Conservation (phyloP, 139 green algal genomes). For the Coelastrella sp. region DNA sequence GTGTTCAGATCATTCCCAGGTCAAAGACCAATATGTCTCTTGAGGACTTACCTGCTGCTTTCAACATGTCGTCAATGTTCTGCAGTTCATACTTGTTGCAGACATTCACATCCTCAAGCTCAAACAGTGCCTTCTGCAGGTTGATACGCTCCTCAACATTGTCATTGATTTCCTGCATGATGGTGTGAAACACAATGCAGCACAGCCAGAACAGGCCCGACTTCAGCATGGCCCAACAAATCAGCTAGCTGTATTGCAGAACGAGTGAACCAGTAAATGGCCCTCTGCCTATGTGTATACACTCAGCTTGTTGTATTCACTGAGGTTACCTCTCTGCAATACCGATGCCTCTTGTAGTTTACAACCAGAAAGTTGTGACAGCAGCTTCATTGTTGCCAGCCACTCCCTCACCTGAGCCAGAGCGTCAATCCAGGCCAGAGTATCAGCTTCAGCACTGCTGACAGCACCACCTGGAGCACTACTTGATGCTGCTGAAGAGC, state of each 20-base stretch:
- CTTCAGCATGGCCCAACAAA: neutral
- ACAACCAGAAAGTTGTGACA: too few relatives aligned
- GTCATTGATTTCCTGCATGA: conserved; percentile 74
- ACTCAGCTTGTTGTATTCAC: too few relatives aligned
- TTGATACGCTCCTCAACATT: conserved; percentile 90
- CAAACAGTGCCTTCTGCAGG: conserved; percentile 82
- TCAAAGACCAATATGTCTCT: too few relatives aligned
- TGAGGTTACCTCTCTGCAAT: too few relatives aligned
- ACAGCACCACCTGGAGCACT: neutral
- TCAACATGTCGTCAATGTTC: conserved; percentile 52
- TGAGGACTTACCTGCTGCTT: neutral
- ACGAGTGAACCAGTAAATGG: too few relatives aligned
- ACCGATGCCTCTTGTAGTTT: too few relatives aligned
- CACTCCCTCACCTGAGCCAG: conserved; percentile 54
- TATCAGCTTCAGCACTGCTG: conserved; percentile 48
- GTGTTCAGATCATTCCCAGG: too few relatives aligned
- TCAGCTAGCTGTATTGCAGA: neutral
- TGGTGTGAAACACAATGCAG: neutral
- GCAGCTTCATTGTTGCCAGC: too few relatives aligned
- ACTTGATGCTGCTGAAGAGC: neutral
- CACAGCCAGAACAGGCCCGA: neutral
- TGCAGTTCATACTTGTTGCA: conserved; percentile 71
- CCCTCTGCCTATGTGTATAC: too few relatives aligned
- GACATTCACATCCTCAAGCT: conserved; percentile 80
- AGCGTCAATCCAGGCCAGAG: conserved; percentile 50